Evolutionary conservation across 805 yeast genomes (phyloP).

Genomic region (Yarrowia sp.): DNA sequence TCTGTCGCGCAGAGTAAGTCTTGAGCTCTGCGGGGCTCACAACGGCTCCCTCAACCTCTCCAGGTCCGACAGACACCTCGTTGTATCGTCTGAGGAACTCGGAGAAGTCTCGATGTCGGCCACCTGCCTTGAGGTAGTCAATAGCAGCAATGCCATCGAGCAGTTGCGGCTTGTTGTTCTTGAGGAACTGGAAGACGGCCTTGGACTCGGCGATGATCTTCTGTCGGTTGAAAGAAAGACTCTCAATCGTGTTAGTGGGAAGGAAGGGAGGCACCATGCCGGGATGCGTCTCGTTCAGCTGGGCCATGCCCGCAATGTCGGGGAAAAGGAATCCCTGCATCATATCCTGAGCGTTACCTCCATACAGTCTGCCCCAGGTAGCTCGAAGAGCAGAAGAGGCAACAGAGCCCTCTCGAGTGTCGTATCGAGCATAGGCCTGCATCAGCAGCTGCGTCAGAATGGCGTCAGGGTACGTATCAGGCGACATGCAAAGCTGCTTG

Average conservation of each 20-base stretch:
- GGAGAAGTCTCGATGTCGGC: constrained; percentile 1
- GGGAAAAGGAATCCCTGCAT: constrained; percentile 11
- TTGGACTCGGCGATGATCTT: background rate
- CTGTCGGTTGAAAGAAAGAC: background rate
- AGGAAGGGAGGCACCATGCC: constrained; percentile 13
- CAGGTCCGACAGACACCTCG: background rate
- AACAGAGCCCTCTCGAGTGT: background rate
- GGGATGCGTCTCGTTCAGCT: background rate
- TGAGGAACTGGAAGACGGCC: constrained; percentile 14
- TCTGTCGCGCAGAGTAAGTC: constrained; percentile 1
- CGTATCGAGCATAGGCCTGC: constrained; percentile 20
- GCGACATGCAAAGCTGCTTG: constrained; percentile 15
- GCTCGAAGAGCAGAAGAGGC: background rate
- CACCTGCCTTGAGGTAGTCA: constrained; percentile 3
- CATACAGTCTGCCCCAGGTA: constrained; percentile 10
- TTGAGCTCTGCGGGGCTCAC: background rate
- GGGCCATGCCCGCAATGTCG: background rate
- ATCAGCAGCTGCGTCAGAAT: constrained; percentile 19
- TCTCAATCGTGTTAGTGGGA: background rate
- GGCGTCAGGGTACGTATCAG: constrained; percentile 12
- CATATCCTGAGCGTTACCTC: constrained; percentile 12
- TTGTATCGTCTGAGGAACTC: constrained; percentile 6
- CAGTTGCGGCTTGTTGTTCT: constrained; percentile 5
- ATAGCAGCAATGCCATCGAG: background rate
- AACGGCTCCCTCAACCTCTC: background rate